Base-by-base conservation (phyloP, 2,329 filamentous ascomycete species). In the Alternaria sp. region DNA sequence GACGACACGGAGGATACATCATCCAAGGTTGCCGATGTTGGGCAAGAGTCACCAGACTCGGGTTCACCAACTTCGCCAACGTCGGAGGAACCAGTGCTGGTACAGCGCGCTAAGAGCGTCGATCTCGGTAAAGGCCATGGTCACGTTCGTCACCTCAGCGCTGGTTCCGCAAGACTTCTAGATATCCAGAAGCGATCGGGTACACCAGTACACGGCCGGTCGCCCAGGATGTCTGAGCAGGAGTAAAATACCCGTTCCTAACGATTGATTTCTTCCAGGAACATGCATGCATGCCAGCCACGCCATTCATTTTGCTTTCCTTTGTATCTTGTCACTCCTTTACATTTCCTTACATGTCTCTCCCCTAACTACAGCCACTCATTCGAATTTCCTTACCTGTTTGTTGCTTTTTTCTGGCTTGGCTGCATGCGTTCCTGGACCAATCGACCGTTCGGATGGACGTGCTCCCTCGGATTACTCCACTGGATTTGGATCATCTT, bases 141-240 rank as follows among this genome's bases (percentile, higher is more conserved):
- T 9, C 91, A 94, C 68, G 86, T 83, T 20, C 85, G 89, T 54
- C 90, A 90, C 64, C 88, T 93, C 71, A 94, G 91, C 71, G 90
- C 91, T 44, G 91, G 91, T 51, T 94, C 90, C 72, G 91, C 91
- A 11, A 91, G 88, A 77, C 79, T 94, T 52, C 80, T 95, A 51
- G 88, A 93, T 51, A 83, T 94, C 47, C 71, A 71, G 36, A 78
- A 77, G 61, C 75, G 75, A 59, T 65, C 72, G 56, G 76, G 74
- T 64, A 60, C 65, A 57, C 60, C 68, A 30, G 75, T 76, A 54
- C 73, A 70, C 57, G 67, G 56, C 63, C 67, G 56, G 53, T 74
- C 75, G 52, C 70, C 69, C 58, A 68, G 53, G 51, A 54, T 65
- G 54, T 61, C 67, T 16, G 67, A 70, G 60, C 56, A 69, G 30